phyloP scores from a whole-genome alignment of 176 grass and related monocot species.

The Puya raimondii region DNA sequence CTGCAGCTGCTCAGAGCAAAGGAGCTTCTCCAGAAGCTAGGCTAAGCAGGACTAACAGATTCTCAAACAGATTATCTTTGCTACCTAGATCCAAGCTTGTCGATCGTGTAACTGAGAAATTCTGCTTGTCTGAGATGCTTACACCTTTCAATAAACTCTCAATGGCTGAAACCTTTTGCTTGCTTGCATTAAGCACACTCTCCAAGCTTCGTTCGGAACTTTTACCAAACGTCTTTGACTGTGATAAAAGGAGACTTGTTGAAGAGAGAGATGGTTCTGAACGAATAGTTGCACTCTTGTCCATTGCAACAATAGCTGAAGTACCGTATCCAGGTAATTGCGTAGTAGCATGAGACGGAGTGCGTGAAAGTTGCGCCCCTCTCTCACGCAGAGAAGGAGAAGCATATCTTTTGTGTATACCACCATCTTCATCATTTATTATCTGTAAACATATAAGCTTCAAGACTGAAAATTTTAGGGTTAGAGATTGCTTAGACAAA shows the following conservation, averaged over 20 bases:
- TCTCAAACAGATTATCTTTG: slow-evolving; percentile 27
- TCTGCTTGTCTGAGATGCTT: slow-evolving; percentile 59
- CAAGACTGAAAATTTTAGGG: slow-evolving; percentile 11
- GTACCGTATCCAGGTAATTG: slow-evolving; percentile 72
- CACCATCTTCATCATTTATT: slow-evolving; percentile 95
- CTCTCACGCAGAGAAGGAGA: slow-evolving; percentile 88
- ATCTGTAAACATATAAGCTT: slow-evolving; percentile 37
- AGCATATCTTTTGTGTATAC: slow-evolving; percentile 87
- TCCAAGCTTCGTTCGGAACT: slow-evolving; percentile 80
- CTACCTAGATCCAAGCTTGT: slow-evolving; percentile 98
- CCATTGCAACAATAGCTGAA: slow-evolving; percentile 95
- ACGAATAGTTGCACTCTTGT: slow-evolving; percentile 65
- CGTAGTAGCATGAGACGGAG: slow-evolving; percentile 47
- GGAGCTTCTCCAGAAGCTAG: not conserved
- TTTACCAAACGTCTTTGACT: slow-evolving; percentile 56
- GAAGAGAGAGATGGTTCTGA: slow-evolving; percentile 63
- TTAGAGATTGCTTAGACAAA: not conserved
- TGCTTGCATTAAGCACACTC: slow-evolving; percentile 86
- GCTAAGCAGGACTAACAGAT: slow-evolving; percentile 11
- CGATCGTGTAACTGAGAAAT: slow-evolving; percentile 51
- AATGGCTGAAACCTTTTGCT: slow-evolving; percentile 98
- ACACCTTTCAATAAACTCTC: slow-evolving; percentile 96
- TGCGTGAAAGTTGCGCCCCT: slow-evolving; percentile 48
- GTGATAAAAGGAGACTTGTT: slow-evolving; percentile 52
- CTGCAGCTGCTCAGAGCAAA: too few species aligned